phyloP scores from a whole-genome alignment of 768 basidiomycete species.

The Calocybe gangraenosa region DNA sequence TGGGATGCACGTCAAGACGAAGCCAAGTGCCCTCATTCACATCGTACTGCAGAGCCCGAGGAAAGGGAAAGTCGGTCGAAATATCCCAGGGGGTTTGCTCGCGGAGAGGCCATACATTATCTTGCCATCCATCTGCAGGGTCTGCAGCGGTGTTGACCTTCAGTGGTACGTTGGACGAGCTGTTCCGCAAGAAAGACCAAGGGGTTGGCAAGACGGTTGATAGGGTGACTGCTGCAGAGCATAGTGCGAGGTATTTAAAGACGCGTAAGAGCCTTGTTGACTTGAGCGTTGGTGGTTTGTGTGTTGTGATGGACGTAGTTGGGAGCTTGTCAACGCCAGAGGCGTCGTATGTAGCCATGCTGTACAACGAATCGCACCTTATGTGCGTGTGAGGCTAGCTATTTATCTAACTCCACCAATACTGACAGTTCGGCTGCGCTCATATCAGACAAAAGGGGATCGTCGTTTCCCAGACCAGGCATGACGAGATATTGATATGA shows the following conservation, averaged over 20 bases:
- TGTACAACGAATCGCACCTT: no score
- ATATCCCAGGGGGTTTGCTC: constrained; percentile 65
- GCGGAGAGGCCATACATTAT: constrained; percentile 62
- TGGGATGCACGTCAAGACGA: constrained; percentile 68
- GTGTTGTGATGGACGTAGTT: not conserved
- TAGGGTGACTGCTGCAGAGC: constrained; percentile 28
- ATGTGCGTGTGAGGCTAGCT: no score
- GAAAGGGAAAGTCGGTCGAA: constrained; percentile 69
- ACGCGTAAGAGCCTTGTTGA: constrained; percentile 13
- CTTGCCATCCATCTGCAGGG: constrained; percentile 38
- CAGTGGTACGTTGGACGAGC: constrained; percentile 17
- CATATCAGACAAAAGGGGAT: not conserved
- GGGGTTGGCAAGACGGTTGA: constrained; percentile 30
- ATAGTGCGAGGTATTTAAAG: constrained; percentile 21
- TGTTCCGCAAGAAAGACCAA: constrained; percentile 24
- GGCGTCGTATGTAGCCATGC: not conserved
- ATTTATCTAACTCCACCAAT: no score
- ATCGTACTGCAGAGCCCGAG: constrained; percentile 61
- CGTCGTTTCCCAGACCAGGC: not conserved
- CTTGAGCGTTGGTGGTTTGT: constrained; percentile 1
- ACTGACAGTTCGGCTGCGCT: not conserved
- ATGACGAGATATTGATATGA: no score
- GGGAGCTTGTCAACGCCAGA: constrained; percentile 6
- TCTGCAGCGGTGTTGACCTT: constrained; percentile 17
- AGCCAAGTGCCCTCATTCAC: constrained; percentile 76